These are phyloP conservation scores for Cryptomeria japonica DNA, from an alignment of 75 land plant genomes.

Conservation along the genomic window DNA sequence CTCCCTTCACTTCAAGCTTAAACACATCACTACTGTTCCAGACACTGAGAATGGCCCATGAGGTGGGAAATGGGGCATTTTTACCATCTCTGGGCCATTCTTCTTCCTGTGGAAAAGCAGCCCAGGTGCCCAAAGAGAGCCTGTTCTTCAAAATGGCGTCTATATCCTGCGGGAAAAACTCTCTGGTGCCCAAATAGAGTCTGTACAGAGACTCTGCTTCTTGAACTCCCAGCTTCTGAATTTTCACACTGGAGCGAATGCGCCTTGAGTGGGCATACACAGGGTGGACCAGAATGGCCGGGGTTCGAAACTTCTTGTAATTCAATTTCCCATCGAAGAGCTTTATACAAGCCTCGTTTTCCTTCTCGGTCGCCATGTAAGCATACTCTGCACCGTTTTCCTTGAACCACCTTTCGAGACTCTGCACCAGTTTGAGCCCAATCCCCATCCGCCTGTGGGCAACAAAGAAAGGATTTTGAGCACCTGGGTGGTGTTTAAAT, in stretches of 20 bases:
- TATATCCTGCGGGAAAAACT: conserved; percentile 94
- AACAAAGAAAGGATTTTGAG: not conserved
- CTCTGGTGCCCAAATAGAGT: conserved; percentile 44
- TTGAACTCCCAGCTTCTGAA: conserved; percentile 33
- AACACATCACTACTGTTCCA: conserved; percentile 79
- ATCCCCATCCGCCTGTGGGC: conserved; percentile 76
- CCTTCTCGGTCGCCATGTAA: conserved; percentile 91
- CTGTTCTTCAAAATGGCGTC: conserved; percentile 58
- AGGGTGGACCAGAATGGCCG: conserved; percentile 83
- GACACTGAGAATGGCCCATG: conserved; percentile 87
- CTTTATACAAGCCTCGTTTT: conserved; percentile 69
- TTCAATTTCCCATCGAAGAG: conserved; percentile 73
- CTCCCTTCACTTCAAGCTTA: conserved; percentile 72
- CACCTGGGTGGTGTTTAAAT: not conserved
- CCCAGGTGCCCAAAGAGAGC: conserved; percentile 72
- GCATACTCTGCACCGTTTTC: conserved; percentile 70
- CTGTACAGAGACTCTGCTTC: conserved; percentile 80
- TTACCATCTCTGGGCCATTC: not conserved
- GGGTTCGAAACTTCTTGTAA: conserved; percentile 77
- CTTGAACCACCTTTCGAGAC: conserved; percentile 76
- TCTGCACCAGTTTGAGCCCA: conserved; percentile 53
- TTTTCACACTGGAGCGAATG: conserved; percentile 17
- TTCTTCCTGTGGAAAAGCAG: conserved; percentile 41
- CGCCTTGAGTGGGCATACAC: conserved; percentile 56
- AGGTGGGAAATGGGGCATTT: conserved; percentile 26